phyloP scores from a whole-genome alignment of 139 green algal species.

The Trebouxia sp. region DNA sequence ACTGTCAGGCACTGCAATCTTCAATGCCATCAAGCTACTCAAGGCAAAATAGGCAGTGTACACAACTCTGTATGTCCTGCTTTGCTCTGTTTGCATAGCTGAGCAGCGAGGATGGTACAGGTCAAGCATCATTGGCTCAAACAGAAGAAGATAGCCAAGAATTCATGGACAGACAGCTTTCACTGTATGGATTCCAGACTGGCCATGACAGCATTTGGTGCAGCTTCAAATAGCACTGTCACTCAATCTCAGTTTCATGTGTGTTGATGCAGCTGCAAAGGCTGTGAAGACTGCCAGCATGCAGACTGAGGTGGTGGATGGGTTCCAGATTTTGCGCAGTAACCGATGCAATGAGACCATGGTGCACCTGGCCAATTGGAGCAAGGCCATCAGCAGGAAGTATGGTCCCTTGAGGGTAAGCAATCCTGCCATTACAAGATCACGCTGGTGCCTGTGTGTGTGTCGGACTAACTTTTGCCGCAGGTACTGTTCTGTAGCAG shows the following conservation, averaged over 20 bases:
- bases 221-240: neutral
- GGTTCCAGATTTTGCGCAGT: conserved; percentile 62
- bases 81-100: no score
- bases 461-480: neutral
- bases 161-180: neutral
- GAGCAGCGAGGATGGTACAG: no score
- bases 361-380: conserved; percentile 43
- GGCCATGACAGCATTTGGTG: neutral
- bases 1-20: neutral
- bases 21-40: neutral
- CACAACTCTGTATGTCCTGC: no score
- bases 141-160: neutral
- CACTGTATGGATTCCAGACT: neutral
- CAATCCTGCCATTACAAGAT: neutral
- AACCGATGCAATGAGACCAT: conserved; percentile 36
- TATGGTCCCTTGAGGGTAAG: conserved; percentile 4
- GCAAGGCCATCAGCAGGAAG: conserved; percentile 29
- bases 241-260: neutral
- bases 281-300: conserved; percentile 52
- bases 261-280: conserved; percentile 32
- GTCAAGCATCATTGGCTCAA: no score
- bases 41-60: neutral
- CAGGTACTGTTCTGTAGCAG: neutral
- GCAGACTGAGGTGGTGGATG: conserved; percentile 45
- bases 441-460: neutral